Conservation (phyloP, 129 eudicot genomes). For the Flaveria trinervia region DNA sequence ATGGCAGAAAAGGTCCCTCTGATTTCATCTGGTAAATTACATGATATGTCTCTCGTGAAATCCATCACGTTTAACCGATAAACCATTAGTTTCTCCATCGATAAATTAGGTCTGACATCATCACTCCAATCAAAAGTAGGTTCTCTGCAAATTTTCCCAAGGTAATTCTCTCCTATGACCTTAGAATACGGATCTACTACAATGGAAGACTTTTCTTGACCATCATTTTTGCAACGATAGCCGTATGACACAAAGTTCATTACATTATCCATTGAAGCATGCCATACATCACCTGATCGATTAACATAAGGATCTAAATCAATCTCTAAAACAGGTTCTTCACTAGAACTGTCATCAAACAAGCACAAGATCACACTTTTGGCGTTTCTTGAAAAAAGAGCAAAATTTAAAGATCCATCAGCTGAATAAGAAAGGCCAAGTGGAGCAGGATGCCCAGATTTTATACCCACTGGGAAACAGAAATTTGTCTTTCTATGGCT, state of each 20-base stretch:
- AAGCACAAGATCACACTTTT: slow-evolving; percentile 73
- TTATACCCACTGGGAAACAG: slow-evolving; percentile 79
- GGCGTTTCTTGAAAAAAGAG: slow-evolving; percentile 69
- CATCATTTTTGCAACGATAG: slow-evolving; percentile 53
- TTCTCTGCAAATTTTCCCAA: slow-evolving; percentile 54
- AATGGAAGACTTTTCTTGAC: slow-evolving; percentile 39
- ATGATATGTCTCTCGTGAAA: slow-evolving; percentile 68
- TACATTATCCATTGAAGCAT: slow-evolving; percentile 56
- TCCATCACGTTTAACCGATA: slow-evolving; percentile 77
- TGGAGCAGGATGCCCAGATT: slow-evolving; percentile 74
- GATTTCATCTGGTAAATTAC: slow-evolving; percentile 56
- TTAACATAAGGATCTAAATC: slow-evolving; percentile 93
- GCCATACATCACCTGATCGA: slow-evolving; percentile 95
- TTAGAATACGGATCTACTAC: slow-evolving; percentile 89
- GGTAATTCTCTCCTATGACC: slow-evolving; percentile 41
- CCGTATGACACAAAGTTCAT: slow-evolving; percentile 67
- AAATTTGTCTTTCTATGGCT: slow-evolving; percentile 71
- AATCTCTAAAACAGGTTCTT: slow-evolving; percentile 73
- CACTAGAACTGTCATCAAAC: slow-evolving; percentile 43
- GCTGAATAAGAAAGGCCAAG: slow-evolving; percentile 63
- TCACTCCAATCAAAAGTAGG: slow-evolving; percentile 84
- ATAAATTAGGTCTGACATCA: slow-evolving; percentile 62
- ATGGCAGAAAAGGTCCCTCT: slow-evolving; percentile 74
- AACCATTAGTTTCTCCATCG: slow-evolving; percentile 75
- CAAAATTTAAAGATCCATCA: slow-evolving; percentile 69